Evolutionary conservation across 257 asterid genomes (phyloP).

Genomic region (Solanum rostratum): DNA sequence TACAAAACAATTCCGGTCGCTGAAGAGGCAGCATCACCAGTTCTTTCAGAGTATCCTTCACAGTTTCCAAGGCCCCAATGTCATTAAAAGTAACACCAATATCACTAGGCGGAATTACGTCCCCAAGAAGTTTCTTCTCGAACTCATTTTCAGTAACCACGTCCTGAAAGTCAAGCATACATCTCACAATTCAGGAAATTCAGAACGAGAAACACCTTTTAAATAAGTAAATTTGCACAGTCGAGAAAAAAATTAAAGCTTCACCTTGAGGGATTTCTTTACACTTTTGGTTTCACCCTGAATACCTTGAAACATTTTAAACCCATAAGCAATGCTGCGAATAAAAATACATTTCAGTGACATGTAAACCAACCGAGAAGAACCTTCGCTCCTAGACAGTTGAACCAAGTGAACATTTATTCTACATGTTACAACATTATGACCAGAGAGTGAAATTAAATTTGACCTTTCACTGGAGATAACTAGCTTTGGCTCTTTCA

Average conservation of each 20-base stretch:
- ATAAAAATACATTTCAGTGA: neutral
- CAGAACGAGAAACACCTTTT: neutral
- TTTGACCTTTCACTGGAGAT: constrained; percentile 59
- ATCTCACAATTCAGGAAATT: constrained; percentile 5
- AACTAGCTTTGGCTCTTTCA: constrained; percentile 34
- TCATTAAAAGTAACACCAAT: constrained; percentile 84
- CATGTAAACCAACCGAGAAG: neutral
- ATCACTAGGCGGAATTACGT: constrained; percentile 79
- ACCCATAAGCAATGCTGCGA: constrained; percentile 64
- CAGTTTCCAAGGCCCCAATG: constrained; percentile 84
- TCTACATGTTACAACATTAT: neutral
- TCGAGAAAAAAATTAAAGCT: neutral
- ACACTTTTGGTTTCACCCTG: constrained; percentile 61
- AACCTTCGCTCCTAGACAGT: neutral
- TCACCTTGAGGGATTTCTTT: constrained; percentile 80
- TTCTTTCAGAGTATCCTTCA: constrained; percentile 85
- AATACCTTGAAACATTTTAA: constrained; percentile 55
- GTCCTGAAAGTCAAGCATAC: constrained; percentile 40
- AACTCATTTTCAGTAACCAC: constrained; percentile 81
- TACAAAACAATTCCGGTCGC: constrained; percentile 80
- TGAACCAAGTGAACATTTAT: neutral
- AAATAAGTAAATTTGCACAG: neutral
- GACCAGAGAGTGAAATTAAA: neutral
- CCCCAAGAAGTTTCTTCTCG: constrained; percentile 75
- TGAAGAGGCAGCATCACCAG: constrained; percentile 88